phyloP scores from a whole-genome alignment of 768 basidiomycete genomes.

The Leccinum variicolor region DNA sequence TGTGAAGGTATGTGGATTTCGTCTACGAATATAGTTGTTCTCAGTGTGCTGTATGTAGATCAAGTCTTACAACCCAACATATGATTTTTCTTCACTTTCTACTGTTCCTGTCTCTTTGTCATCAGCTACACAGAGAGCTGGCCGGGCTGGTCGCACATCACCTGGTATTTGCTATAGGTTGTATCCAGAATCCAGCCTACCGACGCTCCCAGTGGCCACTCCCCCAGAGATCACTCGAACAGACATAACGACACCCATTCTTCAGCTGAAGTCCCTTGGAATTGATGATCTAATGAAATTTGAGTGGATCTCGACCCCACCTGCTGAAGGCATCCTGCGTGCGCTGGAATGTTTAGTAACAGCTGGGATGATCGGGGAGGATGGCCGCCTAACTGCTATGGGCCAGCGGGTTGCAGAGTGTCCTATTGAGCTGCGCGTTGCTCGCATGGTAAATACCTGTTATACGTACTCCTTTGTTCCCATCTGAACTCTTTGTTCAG shows the following conservation, averaged over 20 bases:
- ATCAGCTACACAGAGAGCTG: constrained; percentile 90
- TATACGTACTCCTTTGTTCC: neutral
- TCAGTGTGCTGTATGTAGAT: constrained; percentile 54
- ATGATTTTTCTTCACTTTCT: constrained; percentile 78
- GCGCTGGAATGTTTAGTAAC: constrained; percentile 81
- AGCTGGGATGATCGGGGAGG: constrained; percentile 80
- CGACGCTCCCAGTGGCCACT: constrained; percentile 62
- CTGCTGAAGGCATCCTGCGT: constrained; percentile 78
- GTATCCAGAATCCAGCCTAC: constrained; percentile 65
- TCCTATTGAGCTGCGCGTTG: constrained; percentile 88
- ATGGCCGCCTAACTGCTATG: constrained; percentile 69
- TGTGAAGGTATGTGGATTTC: constrained; percentile 65
- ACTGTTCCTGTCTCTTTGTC: constrained; percentile 83
- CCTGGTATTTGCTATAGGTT: constrained; percentile 91
- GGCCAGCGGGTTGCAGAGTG: constrained; percentile 92
- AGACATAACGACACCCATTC: constrained; percentile 86
- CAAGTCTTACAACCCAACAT: constrained; percentile 84
- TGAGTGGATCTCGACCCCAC: constrained; percentile 90
- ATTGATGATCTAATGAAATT: constrained; percentile 95
- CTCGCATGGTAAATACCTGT: constrained; percentile 73
- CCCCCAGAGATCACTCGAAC: constrained; percentile 89
- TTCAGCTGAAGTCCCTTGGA: constrained; percentile 93
- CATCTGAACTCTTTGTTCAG: constrained; percentile 38
- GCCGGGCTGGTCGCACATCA: constrained; percentile 91
- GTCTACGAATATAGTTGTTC: neutral